A percentile compares a stretch with the other conserved stretches of the same genome.
phyloP scores from a whole-genome alignment of 2,329 filamentous ascomycete species.

The Fusarium graminum region DNA sequence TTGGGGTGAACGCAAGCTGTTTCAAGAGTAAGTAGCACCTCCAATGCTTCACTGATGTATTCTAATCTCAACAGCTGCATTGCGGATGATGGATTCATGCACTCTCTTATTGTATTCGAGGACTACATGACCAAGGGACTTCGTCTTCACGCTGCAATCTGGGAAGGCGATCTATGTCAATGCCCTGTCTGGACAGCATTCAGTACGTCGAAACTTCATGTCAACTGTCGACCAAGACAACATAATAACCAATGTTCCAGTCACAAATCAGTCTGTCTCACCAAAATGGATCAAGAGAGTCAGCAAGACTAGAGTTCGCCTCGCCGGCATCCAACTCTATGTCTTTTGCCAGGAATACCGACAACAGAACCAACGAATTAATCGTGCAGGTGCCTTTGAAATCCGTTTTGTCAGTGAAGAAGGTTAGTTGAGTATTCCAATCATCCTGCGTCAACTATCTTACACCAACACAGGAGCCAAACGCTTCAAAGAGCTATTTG shows the following conservation, averaged over 20 bases:
- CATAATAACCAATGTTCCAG: conserved; percentile 51
- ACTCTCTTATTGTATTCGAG: conserved; percentile 67
- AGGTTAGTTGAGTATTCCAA: conserved; percentile 47
- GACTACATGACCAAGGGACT: conserved; percentile 63
- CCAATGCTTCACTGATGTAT: not conserved
- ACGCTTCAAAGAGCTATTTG: conserved; percentile 60
- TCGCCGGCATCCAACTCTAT: conserved; percentile 69
- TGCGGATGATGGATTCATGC: conserved; percentile 66
- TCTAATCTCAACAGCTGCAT: conserved; percentile 62
- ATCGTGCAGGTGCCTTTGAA: conserved; percentile 63
- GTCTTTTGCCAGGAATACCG: conserved; percentile 70
- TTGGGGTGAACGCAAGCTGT: conserved; percentile 63
- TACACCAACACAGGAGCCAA: conserved; percentile 42
- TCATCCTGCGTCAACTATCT: conserved; percentile 10
- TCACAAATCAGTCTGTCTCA: conserved; percentile 65
- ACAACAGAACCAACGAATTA: conserved; percentile 65
- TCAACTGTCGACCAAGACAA: not conserved
- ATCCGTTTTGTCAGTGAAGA: conserved; percentile 62
- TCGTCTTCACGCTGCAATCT: conserved; percentile 68
- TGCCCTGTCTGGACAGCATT: conserved; percentile 76
- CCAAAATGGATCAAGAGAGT: conserved; percentile 65
- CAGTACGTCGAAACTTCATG: conserved; percentile 55
- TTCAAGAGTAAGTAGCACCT: conserved; percentile 64
- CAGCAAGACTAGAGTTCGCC: conserved; percentile 61
- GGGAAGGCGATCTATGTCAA: conserved; percentile 65